Base-by-base conservation (phyloP, 163 green algal species). In the Smithsoniella earleae region DNA sequence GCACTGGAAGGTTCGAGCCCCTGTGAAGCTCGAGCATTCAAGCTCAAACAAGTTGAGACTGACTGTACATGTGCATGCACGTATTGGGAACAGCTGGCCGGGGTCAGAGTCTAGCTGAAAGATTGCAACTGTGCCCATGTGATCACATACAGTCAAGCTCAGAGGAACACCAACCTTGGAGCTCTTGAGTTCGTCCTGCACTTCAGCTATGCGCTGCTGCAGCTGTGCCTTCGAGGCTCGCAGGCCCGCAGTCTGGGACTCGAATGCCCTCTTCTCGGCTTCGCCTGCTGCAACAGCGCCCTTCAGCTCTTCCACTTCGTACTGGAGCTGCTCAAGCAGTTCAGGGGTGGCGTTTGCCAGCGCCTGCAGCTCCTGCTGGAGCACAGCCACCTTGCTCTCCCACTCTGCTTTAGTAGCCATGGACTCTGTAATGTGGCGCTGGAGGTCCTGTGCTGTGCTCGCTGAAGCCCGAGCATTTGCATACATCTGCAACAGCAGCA, bases 401-500 rank as follows among this genome's bases (percentile, higher is more conserved):
- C 58, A 69, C 58, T 69, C 58, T 33, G 58, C 58, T 33, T 69
- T 69, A 31, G 31, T 33, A 0, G 27, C 58, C 58, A 69, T 69
- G 8, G 58, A 30, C 25, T 30, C 58, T 33, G 58, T 69, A 31
- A 69, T 69, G 58, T 69, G 58, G 27, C 34, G 58, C 58, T 69
- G 58, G 30, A 69, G 58, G 27, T 69, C 58, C 58, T 69, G 58
- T 18, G 31, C 27, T 18, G 27, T 69, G 58, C 58, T 69, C n/a
- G 58, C 58, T 13, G 20, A 34, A 1, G 58, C 25, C 6, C 58
- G 58, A 30, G 58, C 58, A 31, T 69, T 36, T 3, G 58, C 20
- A 31, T 69, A 69, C 58, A 69, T 69, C 58, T 69, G 58, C 58
- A 69, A n/a, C n/a, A n/a, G n/a, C n/a, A n/a, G n/a, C n/a, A n/a